phyloP scores from a whole-genome alignment of 1,139 yeast species.

The Kurtzmaniella quercitrusa region DNA sequence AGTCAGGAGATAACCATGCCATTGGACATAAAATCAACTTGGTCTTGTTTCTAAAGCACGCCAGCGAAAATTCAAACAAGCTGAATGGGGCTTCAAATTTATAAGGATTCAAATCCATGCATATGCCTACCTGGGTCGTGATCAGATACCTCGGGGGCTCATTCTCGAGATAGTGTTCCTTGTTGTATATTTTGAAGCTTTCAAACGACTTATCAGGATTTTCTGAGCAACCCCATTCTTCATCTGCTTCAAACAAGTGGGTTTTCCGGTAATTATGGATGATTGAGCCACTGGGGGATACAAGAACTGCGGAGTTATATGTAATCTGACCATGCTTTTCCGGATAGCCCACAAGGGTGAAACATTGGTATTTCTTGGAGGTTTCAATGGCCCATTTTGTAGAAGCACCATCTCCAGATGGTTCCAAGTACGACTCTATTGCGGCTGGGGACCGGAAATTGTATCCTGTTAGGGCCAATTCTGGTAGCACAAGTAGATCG shows the following conservation, averaged over 20 bases:
- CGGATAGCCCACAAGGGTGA: slow-evolving; percentile 81
- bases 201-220: slow-evolving; percentile 50
- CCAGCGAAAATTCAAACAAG: slow-evolving; percentile 64
- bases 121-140: slow-evolving; percentile 69
- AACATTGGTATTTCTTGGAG: slow-evolving; percentile 51
- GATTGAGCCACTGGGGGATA: slow-evolving; percentile 54
- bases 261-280: slow-evolving; percentile 72
- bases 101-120: slow-evolving; percentile 92
- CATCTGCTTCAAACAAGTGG: slow-evolving; percentile 76
- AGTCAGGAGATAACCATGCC: slow-evolving; percentile 74
- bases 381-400: slow-evolving; percentile 54
- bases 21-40: slow-evolving; percentile 70
- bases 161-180: slow-evolving; percentile 18
- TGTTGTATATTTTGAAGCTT: slow-evolving; percentile 35
- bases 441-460: slow-evolving; percentile 51
- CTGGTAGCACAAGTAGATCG: slow-evolving; percentile 75
- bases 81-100: slow-evolving; percentile 76
- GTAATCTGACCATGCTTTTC: slow-evolving; percentile 41
- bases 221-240: slow-evolving; percentile 74
- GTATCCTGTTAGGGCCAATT: slow-evolving; percentile 83
- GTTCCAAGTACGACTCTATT: slow-evolving; percentile 61
- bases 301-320: slow-evolving; percentile 71
- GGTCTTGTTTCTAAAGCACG: slow-evolving; percentile 45
- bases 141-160: slow-evolving; percentile 13
- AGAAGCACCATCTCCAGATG: slow-evolving; percentile 38